Percentiles rank a stretch among this genome's conserved stretches.
Conservation (phyloP, 2,329 filamentous ascomycete genomes). For the Aspergillus puulaauensis region DNA sequence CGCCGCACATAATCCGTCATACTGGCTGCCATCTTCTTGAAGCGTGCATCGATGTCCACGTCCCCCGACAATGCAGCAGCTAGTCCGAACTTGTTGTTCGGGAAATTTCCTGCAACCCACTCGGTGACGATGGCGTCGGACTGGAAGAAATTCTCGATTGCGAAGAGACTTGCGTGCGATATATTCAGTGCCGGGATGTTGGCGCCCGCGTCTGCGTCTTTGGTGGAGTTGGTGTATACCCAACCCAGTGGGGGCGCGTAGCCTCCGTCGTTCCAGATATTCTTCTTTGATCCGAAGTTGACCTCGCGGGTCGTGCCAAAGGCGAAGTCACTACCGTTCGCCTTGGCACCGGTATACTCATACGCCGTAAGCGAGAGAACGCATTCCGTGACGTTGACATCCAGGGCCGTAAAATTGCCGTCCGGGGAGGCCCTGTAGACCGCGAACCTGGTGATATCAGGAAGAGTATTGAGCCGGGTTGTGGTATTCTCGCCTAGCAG, state of each 20-base stretch:
- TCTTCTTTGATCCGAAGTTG: constrained; percentile 7
- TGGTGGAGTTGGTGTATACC: no score
- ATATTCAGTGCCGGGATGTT: no score
- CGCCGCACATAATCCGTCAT: constrained; percentile 17
- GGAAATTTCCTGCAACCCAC: no score
- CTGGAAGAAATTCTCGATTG: no score
- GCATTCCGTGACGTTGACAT: constrained; percentile 16
- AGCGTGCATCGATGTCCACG: constrained; percentile 11
- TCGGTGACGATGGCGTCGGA: no score
- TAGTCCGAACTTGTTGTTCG: no score
- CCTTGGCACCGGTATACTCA: constrained; percentile 9
- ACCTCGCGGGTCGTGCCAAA: constrained; percentile 9
- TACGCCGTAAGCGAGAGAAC: constrained; percentile 14
- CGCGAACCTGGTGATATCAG: constrained; percentile 15
- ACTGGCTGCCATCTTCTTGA: constrained; percentile 13
- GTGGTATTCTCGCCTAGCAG: not conserved
- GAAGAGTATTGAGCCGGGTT: constrained; percentile 1
- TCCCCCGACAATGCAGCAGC: not conserved
- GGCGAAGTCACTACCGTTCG: constrained; percentile 14
- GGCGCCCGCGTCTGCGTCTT: no score
- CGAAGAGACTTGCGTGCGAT: no score
- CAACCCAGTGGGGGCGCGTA: no score
- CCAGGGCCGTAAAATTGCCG: not conserved
- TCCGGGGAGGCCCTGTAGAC: constrained; percentile 13
- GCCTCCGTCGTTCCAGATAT: constrained; percentile 6